Evolutionary conservation across 306 rosid species (phyloP), one percentile per base, ranked within the genome.

Genomic region (Hylodesmum podocarpum): DNA sequence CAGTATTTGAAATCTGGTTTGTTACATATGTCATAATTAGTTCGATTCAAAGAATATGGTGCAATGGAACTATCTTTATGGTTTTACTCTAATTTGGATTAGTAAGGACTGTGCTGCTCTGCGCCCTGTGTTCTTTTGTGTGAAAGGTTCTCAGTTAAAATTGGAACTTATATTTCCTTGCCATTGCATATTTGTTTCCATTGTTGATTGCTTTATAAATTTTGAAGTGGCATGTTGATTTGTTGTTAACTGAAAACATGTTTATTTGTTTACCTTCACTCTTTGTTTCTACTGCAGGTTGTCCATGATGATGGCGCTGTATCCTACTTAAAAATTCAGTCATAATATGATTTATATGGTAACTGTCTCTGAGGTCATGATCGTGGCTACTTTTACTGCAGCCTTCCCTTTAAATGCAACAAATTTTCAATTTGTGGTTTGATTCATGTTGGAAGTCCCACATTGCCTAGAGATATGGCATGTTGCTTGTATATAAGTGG

Each of bases 301-400:
- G 87, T 92, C 74, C 81, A 92, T 5, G 96, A 94, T 65, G 98
- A 92, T 77, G 98, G 98, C 51, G 93, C 95, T 77, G 98, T 94
- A 94, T 94, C 98, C 97, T 85, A 72, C 34, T 50, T 58, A 31
- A 59, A 47, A 66, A 12, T 79, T 59, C 29, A 10, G 28, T 86
- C 86, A 44, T 57, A 9, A 39, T 77, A 59, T 58, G 66, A 62
- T 43, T 34, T 65, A 18, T 61, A n/a, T 79, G 25, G 47, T 80
- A 50, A 22, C 2, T 75, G 33, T 72, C 43, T 71, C 36, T 5
- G 40, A 14, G 73, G 62, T 47, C 65, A 31, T 70, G 70, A 36
- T 39, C 8, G 63, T 16, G 41, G 66, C 18, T 78, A 53, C 34
- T 63, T 75, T 44, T 58, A 21, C 46, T 29, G 55, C 70, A 6